These are phyloP conservation scores for Acrocalymma vagum DNA, from an alignment of 2,329 filamentous ascomycete genomes.

Conservation along the genomic window DNA sequence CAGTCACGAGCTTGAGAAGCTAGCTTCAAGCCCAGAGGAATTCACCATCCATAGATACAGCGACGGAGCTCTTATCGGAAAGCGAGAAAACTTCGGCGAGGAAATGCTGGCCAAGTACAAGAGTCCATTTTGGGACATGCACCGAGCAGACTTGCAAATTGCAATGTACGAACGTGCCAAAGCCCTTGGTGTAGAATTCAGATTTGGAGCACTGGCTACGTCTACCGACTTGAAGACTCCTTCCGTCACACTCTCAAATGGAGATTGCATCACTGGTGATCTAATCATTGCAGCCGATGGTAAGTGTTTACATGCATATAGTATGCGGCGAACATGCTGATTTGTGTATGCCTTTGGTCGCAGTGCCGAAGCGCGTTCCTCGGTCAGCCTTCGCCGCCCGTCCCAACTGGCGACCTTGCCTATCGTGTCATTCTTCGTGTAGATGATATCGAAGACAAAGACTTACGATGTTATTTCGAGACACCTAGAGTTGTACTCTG, in stretches of 20 bases:
- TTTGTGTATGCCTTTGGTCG: constrained; percentile 67
- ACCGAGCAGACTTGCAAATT: constrained; percentile 65
- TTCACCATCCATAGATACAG: constrained; percentile 52
- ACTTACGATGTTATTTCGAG: constrained; percentile 59
- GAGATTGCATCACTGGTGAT: constrained; percentile 55
- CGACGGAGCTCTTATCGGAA: constrained; percentile 51
- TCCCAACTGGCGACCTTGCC: constrained; percentile 68
- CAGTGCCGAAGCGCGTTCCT: constrained; percentile 60
- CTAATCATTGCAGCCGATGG: constrained; percentile 69
- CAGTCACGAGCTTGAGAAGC: constrained; percentile 44
- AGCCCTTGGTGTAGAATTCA: constrained; percentile 60
- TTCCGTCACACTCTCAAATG: constrained; percentile 42
- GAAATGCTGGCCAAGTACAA: constrained; percentile 61
- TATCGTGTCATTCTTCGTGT: constrained; percentile 66
- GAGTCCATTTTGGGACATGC: constrained; percentile 64
- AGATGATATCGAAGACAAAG: constrained; percentile 60
- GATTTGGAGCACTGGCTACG: constrained; percentile 47
- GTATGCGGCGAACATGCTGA: constrained; percentile 49
- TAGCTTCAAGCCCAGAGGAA: constrained; percentile 47
- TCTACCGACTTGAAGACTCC: constrained; percentile 43
- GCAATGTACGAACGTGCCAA: constrained; percentile 58
- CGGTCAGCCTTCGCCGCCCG: constrained; percentile 56
- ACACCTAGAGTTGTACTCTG: constrained; percentile 65
- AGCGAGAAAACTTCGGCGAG: constrained; percentile 58
- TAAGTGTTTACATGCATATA: constrained; percentile 56